phyloP scores from a whole-genome alignment of 306 rosid species.

The Trichosanthes truncata region DNA sequence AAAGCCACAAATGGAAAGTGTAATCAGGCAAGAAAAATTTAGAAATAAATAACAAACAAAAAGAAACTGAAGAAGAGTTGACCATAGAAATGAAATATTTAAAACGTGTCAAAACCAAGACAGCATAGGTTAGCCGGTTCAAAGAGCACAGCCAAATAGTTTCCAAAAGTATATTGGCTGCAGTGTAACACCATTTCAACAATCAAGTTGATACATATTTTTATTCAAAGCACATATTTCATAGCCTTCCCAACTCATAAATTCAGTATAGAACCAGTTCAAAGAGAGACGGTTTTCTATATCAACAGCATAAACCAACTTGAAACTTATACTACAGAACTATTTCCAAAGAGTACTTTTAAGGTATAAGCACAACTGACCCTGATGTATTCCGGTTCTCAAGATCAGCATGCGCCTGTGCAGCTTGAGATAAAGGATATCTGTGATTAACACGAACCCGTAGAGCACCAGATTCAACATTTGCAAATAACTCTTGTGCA shows the following conservation, averaged over 20 bases:
- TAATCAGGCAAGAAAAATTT: too few species aligned
- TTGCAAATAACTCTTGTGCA: conserved; percentile 62
- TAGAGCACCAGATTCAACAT: conserved; percentile 40
- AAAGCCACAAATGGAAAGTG: too few species aligned
- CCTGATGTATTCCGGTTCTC: conserved; percentile 76
- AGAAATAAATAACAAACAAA: too few species aligned
- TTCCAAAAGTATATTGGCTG: not conserved
- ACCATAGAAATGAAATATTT: too few species aligned
- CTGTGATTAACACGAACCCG: conserved; percentile 69
- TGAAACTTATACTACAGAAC: not conserved
- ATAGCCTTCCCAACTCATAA: not conserved
- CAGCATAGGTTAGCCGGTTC: too few species aligned
- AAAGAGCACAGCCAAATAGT: not conserved
- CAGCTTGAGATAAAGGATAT: conserved; percentile 64
- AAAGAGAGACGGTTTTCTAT: not conserved
- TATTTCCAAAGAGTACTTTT: not conserved
- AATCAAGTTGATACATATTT: not conserved
- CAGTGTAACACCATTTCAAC: not conserved
- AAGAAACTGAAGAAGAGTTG: too few species aligned
- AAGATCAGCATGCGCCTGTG: conserved; percentile 66
- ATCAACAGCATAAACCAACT: not conserved
- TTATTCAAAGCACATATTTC: not conserved
- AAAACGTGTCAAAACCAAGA: too few species aligned
- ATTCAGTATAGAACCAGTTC: not conserved
- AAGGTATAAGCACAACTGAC: conserved; percentile 71